Conservation (phyloP, 2,329 filamentous ascomycete species). For the Colletotrichum magnum region DNA sequence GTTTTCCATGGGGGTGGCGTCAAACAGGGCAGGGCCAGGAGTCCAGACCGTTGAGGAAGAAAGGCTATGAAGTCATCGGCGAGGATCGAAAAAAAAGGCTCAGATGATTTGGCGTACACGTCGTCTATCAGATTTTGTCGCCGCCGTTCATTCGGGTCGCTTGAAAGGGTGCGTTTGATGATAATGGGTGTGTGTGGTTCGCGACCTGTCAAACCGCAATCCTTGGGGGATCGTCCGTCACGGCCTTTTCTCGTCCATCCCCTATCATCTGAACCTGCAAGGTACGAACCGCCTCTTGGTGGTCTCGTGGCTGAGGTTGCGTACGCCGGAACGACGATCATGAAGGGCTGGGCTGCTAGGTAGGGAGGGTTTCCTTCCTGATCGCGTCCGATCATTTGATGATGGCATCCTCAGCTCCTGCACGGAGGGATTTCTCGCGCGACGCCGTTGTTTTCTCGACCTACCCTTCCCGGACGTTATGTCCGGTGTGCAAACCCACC, state of each 20-base stretch:
- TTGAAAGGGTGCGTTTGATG: not conserved
- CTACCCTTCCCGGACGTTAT: slow-evolving; percentile 12
- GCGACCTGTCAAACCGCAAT: slow-evolving; percentile 21
- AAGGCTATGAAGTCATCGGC: slow-evolving; percentile 33
- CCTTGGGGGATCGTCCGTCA: slow-evolving; percentile 5
- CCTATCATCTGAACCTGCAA: slow-evolving; percentile 29
- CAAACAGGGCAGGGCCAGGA: slow-evolving; percentile 22
- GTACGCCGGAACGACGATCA: slow-evolving; percentile 29
- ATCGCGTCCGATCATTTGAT: slow-evolving; percentile 37
- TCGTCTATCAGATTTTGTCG: slow-evolving; percentile 1
- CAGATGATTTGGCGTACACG: slow-evolving; percentile 8
- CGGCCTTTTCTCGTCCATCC: not conserved
- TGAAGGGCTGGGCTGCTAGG: slow-evolving; percentile 20
- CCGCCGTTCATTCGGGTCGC: not conserved
- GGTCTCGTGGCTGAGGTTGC: slow-evolving; percentile 37
- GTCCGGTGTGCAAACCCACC: slow-evolving; percentile 1
- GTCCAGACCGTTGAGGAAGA: slow-evolving; percentile 29
- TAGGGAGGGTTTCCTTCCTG: not conserved
- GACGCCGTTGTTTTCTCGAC: not conserved
- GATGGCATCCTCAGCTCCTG: slow-evolving; percentile 14
- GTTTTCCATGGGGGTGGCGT: not conserved
- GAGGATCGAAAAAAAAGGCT: slow-evolving; percentile 25
- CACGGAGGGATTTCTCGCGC: not conserved
- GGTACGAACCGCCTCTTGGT: slow-evolving; percentile 31
- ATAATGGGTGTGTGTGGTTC: slow-evolving; percentile 1